These are phyloP conservation scores for Coelastrella sp. DNA, from an alignment of 139 green algal species.

Conservation along the genomic window DNA sequence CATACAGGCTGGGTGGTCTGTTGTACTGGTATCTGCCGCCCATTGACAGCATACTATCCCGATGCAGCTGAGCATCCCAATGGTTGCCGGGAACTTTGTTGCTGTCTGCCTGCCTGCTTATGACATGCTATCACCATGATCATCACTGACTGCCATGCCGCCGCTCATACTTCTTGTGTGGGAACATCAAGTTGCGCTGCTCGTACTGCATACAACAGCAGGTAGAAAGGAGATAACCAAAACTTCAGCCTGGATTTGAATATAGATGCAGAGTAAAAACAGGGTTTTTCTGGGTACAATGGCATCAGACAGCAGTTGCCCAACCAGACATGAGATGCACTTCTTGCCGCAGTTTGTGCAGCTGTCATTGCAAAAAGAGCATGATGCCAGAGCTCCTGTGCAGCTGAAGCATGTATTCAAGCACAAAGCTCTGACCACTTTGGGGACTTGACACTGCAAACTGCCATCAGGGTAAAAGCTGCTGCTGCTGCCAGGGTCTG, in stretches of 20 bases:
- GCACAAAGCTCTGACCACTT: not conserved
- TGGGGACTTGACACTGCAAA: not conserved
- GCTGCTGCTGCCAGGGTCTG: not conserved
- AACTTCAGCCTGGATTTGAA: not conserved
- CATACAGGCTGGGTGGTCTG: too few species aligned
- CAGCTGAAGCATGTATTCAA: not conserved
- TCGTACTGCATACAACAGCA: slow-evolving; percentile 27
- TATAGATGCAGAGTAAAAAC: not conserved
- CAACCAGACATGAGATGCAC: too few species aligned
- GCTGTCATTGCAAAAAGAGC: not conserved
- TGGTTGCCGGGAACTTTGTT: too few species aligned
- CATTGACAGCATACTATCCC: too few species aligned
- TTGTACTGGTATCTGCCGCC: too few species aligned
- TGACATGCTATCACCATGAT: too few species aligned
- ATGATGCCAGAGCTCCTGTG: not conserved
- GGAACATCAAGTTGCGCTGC: slow-evolving; percentile 40
- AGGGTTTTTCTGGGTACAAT: not conserved
- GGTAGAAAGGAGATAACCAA: not conserved
- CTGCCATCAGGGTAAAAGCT: not conserved
- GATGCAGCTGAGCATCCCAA: too few species aligned
- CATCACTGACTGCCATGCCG: slow-evolving; percentile 19
- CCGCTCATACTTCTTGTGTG: slow-evolving; percentile 14
- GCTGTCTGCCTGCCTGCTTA: too few species aligned
- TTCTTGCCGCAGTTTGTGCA: too few species aligned
- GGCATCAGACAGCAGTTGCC: not conserved